Percentiles rank a stretch among this genome's conserved stretches.
Conservation (phyloP, 1,284 basidiomycete genomes). For the Cryptococcus sp. region DNA sequence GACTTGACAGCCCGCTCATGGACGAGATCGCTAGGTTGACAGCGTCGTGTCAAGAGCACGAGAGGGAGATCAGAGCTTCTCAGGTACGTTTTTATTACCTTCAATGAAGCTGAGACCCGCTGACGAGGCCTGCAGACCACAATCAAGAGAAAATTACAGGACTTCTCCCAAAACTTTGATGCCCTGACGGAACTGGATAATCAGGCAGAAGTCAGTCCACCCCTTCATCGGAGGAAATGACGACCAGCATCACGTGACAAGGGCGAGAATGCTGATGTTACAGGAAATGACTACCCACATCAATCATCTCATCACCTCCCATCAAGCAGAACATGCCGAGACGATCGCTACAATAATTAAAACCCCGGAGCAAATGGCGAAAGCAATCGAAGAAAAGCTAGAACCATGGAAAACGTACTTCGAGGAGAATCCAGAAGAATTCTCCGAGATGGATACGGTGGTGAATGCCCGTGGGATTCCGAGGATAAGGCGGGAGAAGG, state of each 20-base stretch:
- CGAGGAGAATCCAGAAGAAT: no score
- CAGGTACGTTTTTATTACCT: slow-evolving; percentile 19
- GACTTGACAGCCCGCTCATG: slow-evolving; percentile 24
- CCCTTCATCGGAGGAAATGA: no score
- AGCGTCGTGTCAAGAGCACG: slow-evolving; percentile 34
- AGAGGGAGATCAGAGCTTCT: slow-evolving; percentile 32
- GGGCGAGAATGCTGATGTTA: neutral
- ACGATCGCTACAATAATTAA: slow-evolving; percentile 19
- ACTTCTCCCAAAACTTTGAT: slow-evolving; percentile 24
- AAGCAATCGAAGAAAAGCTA: slow-evolving; percentile 31
- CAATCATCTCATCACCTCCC: slow-evolving; percentile 15
- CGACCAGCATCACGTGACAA: no score
- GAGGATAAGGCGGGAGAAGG: no score
- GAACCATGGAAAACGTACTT: slow-evolving; percentile 34
- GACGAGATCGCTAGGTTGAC: slow-evolving; percentile 33
- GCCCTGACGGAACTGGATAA: slow-evolving; percentile 27
- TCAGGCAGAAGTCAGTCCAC: slow-evolving; percentile 32
- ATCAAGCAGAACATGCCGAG: slow-evolving; percentile 14
- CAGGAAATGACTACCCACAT: slow-evolving; percentile 20
- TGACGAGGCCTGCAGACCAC: slow-evolving; percentile 27
- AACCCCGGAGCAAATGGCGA: slow-evolving; percentile 23
- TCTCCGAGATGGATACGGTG: no score
- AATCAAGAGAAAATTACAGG: slow-evolving; percentile 24
- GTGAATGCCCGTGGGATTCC: no score
- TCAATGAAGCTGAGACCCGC: neutral